Percentiles rank a stretch among this genome's conserved stretches.
phyloP scores from a whole-genome alignment of 2,329 filamentous ascomycete species.

The Seiridium unicorne region DNA sequence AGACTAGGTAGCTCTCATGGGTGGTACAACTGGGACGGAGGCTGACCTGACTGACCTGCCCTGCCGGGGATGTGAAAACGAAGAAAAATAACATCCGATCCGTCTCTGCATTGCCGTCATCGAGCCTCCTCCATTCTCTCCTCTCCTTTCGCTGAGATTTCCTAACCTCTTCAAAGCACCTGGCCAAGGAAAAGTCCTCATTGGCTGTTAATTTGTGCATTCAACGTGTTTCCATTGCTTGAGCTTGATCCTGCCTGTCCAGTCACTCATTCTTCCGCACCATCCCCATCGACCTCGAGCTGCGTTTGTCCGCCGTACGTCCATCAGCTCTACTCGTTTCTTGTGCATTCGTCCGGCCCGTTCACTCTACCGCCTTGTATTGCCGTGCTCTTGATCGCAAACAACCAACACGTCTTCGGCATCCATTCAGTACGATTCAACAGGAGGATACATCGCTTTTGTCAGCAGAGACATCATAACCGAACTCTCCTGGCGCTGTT shows the following conservation, averaged over 20 bases:
- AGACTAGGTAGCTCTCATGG: conserved; percentile 6
- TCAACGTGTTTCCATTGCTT: not conserved
- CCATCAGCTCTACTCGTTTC: not conserved
- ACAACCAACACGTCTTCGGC: too few relatives aligned
- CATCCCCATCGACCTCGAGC: not conserved
- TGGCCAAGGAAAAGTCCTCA: not conserved
- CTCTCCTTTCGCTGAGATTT: not conserved
- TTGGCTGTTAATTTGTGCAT: conserved; percentile 1
- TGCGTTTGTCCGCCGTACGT: not conserved
- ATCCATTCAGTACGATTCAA: too few relatives aligned
- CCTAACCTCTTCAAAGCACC: not conserved
- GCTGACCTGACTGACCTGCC: conserved; percentile 3
- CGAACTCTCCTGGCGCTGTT: not conserved
- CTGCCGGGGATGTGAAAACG: not conserved
- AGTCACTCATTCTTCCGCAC: not conserved
- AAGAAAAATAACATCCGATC: conserved; percentile 9
- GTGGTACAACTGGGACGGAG: not conserved
- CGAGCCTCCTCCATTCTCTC: not conserved
- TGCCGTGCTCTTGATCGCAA: not conserved
- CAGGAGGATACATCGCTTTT: too few relatives aligned
- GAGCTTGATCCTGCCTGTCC: not conserved
- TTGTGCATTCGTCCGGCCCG: not conserved
- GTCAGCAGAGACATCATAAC: too few relatives aligned
- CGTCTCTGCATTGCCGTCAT: not conserved
- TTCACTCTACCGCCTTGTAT: not conserved